These are phyloP conservation scores for Apiospora marii DNA, from an alignment of 2,329 filamentous ascomycete species.

Conservation along the genomic window DNA sequence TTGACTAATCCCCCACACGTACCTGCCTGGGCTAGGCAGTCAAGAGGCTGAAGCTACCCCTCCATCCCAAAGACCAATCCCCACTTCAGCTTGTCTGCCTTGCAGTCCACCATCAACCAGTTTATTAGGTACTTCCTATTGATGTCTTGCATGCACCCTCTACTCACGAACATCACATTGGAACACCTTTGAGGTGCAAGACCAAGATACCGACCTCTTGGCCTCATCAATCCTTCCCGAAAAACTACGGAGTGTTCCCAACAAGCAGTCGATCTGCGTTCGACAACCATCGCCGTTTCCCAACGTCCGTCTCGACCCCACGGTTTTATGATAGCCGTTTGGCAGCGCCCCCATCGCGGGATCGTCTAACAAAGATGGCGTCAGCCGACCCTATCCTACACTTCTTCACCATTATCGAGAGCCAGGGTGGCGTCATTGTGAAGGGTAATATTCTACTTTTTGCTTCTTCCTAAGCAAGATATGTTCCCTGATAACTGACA, in stretches of 20 bases:
- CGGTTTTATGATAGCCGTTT: conserved; percentile 5
- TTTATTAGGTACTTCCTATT: neutral
- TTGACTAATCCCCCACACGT: conserved; percentile 7
- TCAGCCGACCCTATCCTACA: conserved; percentile 20
- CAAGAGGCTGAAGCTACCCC: conserved; percentile 21
- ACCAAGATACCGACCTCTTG: neutral
- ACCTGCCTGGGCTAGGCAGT: neutral
- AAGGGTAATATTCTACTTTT: conserved; percentile 48
- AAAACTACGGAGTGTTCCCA: neutral
- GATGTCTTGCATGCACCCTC: neutral
- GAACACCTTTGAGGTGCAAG: neutral
- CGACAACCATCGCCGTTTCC: neutral
- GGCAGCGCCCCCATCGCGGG: conserved; percentile 1
- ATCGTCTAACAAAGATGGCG: conserved; percentile 15
- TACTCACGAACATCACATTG: neutral
- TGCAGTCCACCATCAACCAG: neutral
- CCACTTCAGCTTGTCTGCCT: conserved; percentile 13
- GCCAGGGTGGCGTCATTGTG: conserved; percentile 56
- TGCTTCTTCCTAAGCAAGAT: neutral
- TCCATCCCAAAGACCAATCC: conserved; percentile 6
- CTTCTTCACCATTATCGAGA: conserved; percentile 57
- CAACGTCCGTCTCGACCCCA: neutral
- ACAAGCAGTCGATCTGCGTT: neutral
- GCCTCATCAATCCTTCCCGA: neutral
- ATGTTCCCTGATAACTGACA: neutral